phyloP scores from a whole-genome alignment of 2,329 filamentous ascomycete species.

The Fusarium camptoceras region DNA sequence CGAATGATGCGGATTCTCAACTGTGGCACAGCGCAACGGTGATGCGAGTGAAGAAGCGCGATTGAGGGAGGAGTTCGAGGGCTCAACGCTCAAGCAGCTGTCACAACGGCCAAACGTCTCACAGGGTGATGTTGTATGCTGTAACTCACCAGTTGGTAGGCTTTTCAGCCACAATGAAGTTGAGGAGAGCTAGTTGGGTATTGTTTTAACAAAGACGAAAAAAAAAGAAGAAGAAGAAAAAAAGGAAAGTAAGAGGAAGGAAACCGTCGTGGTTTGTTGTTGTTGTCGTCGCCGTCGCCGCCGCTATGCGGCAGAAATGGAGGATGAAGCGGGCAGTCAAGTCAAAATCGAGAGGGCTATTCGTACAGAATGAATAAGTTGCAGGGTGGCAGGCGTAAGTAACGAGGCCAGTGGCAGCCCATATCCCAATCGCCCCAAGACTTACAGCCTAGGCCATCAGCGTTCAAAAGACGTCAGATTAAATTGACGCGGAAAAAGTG shows the following conservation, averaged over 20 bases:
- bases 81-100: slow-evolving; percentile 11
- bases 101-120: slow-evolving; percentile 12
- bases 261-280: not conserved
- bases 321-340: slow-evolving; percentile 36
- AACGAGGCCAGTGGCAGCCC: slow-evolving; percentile 52
- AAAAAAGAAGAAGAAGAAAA: not conserved
- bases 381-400: slow-evolving; percentile 49
- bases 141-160: slow-evolving; percentile 40
- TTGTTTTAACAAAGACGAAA: slow-evolving; percentile 3
- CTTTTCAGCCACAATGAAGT: slow-evolving; percentile 29
- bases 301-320: slow-evolving; percentile 35
- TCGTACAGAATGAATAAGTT: slow-evolving; percentile 39
- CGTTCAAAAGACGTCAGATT: slow-evolving; percentile 22
- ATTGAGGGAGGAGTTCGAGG: slow-evolving; percentile 14
- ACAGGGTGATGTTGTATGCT: slow-evolving; percentile 3
- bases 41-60: not conserved
- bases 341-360: slow-evolving; percentile 39
- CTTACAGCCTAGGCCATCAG: slow-evolving; percentile 53
- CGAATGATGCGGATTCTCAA: slow-evolving; percentile 1
- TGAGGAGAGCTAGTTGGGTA: slow-evolving; percentile 17
- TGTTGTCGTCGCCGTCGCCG: slow-evolving; percentile 14
- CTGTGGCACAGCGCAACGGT: not conserved
- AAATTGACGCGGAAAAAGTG: slow-evolving; percentile 19
- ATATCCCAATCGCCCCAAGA: slow-evolving; percentile 55
- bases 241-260: not conserved